Evolutionary conservation across 495 filamentous ascomycete genomes (phyloP), one percentile per base, ranked within the genome.

Genomic region (Astrothelium subdiscretum): DNA sequence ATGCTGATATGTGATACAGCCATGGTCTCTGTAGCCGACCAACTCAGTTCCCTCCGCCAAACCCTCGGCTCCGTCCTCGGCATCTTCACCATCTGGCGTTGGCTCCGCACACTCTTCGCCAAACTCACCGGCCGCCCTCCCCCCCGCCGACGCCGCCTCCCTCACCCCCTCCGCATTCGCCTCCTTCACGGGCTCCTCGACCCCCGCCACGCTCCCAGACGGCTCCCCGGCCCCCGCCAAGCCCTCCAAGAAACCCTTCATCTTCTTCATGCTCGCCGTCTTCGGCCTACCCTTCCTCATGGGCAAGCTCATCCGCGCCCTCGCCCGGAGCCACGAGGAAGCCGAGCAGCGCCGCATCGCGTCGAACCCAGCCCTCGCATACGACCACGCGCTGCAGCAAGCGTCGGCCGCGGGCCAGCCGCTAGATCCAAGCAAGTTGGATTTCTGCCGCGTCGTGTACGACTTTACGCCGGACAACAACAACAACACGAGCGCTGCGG

Each of bases 11-110:
- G 44, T 58, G 61, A n/a, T 58, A 32, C 68, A 97, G 92, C 95
- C 32, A 97, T 99, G 92, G 87, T 99, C 22, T 90, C 91, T 40
- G 95, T 99, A 22, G 95, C 95, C 59, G 95, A 99, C 71, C 95
- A 99, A 74, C 92, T 99, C 64, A 86, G 90, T 52, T 95, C 89
- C 66, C 81, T 99, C 58, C 85, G 90, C 63, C 89, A 91, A 69
- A 96, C 95, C n/a, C 83, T 99, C 24, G 95, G 95, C 65, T 96
- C 91, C 22, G 86, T 96, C 26, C 77, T 97, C 35, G 95, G 95
- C 4, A 95, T 99, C 66, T 97, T 95, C 77, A 95, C 95, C 12
- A 69, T 99, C 44, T 86, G 97, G 76, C 87, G 95, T 62, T 99
- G 92, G 91, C 81, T 94, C 65, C 87, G 89, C 58, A 95, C 91